Percentiles rank a stretch among this genome's conserved stretches.
phyloP scores from a whole-genome alignment of 192 early-diverging fungal genomes.

The Backusella westeae region DNA sequence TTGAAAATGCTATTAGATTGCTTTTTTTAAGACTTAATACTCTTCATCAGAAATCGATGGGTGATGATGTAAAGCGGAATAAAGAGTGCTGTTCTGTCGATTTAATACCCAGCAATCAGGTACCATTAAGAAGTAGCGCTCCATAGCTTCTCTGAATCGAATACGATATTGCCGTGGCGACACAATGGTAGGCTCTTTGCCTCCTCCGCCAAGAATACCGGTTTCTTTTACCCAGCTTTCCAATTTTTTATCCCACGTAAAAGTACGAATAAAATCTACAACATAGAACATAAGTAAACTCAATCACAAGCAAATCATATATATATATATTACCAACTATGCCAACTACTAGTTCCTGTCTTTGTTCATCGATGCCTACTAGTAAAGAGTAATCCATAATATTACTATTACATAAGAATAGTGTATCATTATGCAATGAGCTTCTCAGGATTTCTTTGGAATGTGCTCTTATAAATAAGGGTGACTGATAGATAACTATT shows the following conservation, averaged over 20 bases:
- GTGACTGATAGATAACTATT: slow-evolving; percentile 78
- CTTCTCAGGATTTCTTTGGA: slow-evolving; percentile 81
- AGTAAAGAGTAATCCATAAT: slow-evolving; percentile 99
- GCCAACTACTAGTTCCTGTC: slow-evolving; percentile 90
- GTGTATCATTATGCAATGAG: slow-evolving; percentile 91
- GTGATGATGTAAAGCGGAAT: slow-evolving; percentile 12
- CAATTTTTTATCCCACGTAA: slow-evolving; percentile 98
- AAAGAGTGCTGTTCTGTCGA: background rate
- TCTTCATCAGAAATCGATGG: background rate
- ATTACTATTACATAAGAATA: slow-evolving; percentile 90
- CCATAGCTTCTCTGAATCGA: slow-evolving; percentile 95
- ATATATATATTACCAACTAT: slow-evolving; percentile 74
- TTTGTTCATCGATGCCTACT: slow-evolving; percentile 88
- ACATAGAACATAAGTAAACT: background rate
- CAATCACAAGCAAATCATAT: background rate
- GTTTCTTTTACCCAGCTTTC: slow-evolving; percentile 99
- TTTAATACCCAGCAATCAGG: slow-evolving; percentile 54
- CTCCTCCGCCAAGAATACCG: slow-evolving; percentile 88
- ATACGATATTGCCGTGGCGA: slow-evolving; percentile 92
- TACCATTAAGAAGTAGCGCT: slow-evolving; percentile 85
- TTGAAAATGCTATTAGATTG: background rate
- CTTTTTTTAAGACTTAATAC: background rate
- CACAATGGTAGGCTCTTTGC: slow-evolving; percentile 93
- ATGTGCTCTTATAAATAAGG: slow-evolving; percentile 89
- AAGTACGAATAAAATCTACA: slow-evolving; percentile 92